Conservation (phyloP, 495 filamentous ascomycete species). For the Diplogelasinospora grovesii region DNA sequence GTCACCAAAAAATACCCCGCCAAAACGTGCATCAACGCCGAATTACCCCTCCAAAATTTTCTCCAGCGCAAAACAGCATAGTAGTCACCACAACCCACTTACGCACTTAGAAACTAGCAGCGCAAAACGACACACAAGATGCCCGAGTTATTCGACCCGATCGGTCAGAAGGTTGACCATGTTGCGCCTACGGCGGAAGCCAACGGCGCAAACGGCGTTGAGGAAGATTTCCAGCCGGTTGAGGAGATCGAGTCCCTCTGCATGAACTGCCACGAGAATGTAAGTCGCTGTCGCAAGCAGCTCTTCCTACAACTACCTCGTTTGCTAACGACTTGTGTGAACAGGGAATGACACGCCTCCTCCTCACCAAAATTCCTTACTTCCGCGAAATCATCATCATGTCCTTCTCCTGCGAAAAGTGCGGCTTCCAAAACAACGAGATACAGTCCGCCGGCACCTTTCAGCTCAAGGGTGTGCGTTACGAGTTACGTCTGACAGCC, state of each 20-base stretch:
- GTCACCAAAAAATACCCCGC: slow-evolving; percentile 18
- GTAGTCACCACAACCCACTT: slow-evolving; percentile 1
- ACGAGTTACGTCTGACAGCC: slow-evolving; percentile 63
- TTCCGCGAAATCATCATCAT: slow-evolving; percentile 96
- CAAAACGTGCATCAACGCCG: slow-evolving; percentile 13
- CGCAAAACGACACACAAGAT: slow-evolving; percentile 13
- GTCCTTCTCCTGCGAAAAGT: slow-evolving; percentile 89
- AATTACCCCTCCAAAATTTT: slow-evolving; percentile 34
- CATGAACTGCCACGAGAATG: slow-evolving; percentile 63
- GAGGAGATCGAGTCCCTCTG: slow-evolving; percentile 50
- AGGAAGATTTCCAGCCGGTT: slow-evolving; percentile 31
- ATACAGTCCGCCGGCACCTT: slow-evolving; percentile 86
- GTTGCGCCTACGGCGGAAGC: slow-evolving; percentile 26
- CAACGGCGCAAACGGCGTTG: slow-evolving; percentile 18
- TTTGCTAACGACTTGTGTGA: slow-evolving; percentile 5
- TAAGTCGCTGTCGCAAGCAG: slow-evolving; percentile 31
- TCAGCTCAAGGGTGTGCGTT: slow-evolving; percentile 78
- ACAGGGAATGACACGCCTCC: slow-evolving; percentile 75
- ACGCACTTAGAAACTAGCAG: neutral
- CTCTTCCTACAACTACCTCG: no score
- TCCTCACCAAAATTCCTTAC: slow-evolving; percentile 87
- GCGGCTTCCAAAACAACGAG: slow-evolving; percentile 81
- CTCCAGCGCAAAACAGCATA: no score
- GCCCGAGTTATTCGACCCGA: slow-evolving; percentile 45
- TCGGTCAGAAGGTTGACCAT: slow-evolving; percentile 48